These are phyloP conservation scores for Botrytis deweyae DNA, from an alignment of 2,329 filamentous ascomycete species.

Conservation along the genomic window DNA sequence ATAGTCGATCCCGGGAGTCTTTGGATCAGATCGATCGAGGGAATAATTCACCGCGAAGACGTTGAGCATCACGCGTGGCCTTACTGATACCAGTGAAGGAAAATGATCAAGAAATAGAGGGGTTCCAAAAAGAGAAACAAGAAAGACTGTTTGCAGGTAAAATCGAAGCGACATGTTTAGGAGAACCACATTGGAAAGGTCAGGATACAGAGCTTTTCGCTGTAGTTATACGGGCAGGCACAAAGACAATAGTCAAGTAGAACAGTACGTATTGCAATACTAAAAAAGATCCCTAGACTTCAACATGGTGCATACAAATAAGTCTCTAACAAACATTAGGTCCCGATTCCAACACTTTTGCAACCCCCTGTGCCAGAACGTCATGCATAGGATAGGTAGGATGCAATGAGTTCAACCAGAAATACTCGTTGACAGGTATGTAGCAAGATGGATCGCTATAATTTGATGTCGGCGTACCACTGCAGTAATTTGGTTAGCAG, in stretches of 20 bases:
- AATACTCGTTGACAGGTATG: constrained; percentile 59
- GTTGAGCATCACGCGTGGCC: background rate
- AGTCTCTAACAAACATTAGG: constrained; percentile 43
- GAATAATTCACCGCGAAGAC: background rate
- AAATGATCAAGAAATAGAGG: background rate
- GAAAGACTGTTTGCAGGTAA: background rate
- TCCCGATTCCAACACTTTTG: constrained; percentile 42
- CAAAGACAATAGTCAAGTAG: background rate
- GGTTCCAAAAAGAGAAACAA: background rate
- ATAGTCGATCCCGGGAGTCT: background rate
- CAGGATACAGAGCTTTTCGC: background rate
- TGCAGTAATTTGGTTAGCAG: constrained; percentile 30
- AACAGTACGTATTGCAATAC: background rate
- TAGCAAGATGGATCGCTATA: constrained; percentile 49
- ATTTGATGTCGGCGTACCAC: constrained; percentile 47
- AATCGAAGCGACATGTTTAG: background rate
- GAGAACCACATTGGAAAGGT: background rate
- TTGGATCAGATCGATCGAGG: background rate
- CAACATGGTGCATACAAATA: background rate
- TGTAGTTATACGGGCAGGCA: background rate
- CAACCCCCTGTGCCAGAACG: constrained; percentile 53
- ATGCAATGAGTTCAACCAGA: constrained; percentile 64
- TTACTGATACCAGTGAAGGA: background rate
- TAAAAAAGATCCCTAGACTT: background rate
- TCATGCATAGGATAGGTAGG: constrained; percentile 64